These are phyloP conservation scores for Lasiosphaeria ovina DNA, from an alignment of 495 filamentous ascomycete species.

Conservation along the genomic window DNA sequence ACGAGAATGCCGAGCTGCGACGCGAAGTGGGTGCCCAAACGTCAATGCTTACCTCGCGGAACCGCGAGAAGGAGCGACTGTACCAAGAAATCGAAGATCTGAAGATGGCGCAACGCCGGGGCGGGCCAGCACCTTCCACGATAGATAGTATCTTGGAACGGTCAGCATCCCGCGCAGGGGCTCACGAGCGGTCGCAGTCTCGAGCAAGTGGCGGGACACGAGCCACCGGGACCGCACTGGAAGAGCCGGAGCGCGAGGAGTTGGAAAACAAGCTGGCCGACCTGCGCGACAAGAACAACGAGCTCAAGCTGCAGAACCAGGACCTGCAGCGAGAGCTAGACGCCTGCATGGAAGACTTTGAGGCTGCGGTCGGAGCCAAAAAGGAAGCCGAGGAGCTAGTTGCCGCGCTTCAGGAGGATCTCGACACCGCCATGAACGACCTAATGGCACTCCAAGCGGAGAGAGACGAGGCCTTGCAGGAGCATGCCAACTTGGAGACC, in stretches of 20 bases:
- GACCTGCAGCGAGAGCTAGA: constrained; percentile 74
- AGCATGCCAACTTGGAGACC: constrained; percentile 73
- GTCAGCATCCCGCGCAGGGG: constrained; percentile 79
- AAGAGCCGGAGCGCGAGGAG: constrained; percentile 81
- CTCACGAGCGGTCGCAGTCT: constrained; percentile 63
- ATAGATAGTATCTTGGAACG: constrained; percentile 91
- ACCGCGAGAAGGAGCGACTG: constrained; percentile 88
- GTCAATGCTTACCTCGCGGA: constrained; percentile 94
- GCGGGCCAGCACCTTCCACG: constrained; percentile 57
- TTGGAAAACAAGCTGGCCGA: constrained; percentile 78
- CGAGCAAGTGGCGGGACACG: constrained; percentile 69
- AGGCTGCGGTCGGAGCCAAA: constrained; percentile 57
- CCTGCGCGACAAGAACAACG: constrained; percentile 80
- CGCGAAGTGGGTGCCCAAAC: constrained; percentile 94
- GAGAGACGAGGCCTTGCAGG: constrained; percentile 77
- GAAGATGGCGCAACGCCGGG: constrained; percentile 77
- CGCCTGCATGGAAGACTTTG: constrained; percentile 62
- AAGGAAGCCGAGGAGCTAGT: constrained; percentile 58
- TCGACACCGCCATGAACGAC: constrained; percentile 74
- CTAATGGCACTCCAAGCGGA: constrained; percentile 78
- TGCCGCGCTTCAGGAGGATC: constrained; percentile 67
- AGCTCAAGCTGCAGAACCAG: constrained; percentile 80
- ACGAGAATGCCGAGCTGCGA: constrained; percentile 88
- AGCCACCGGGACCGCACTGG: constrained; percentile 57
- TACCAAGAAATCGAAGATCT: constrained; percentile 97